Base-by-base conservation (phyloP, 2,329 filamentous ascomycete genomes). In the Colletotrichum truncatum region DNA sequence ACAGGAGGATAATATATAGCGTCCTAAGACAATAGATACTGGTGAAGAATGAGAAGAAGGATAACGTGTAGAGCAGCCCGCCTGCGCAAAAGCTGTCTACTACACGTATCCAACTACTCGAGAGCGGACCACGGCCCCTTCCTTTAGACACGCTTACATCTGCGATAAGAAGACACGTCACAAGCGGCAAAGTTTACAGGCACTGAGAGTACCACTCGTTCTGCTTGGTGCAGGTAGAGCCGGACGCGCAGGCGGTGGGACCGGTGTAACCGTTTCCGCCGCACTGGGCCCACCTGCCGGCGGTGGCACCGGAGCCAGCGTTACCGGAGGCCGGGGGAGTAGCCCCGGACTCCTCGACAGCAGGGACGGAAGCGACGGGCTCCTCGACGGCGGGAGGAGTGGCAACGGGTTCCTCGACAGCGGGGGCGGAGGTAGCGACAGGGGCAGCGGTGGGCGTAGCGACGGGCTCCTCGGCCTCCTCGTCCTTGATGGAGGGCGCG, bases 191-290 rank as follows among this genome's bases (percentile, higher is more conserved):
- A n/a, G n/a, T 43, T 26, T 73, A 81, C 67, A 79, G 63, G 69
- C 80, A 82, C 72, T 82, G 80, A 26, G 62, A 77, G 72, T 81
- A 82, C 68, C 70, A 82, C 57, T 75, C 73, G 69, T 81, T 82
- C 49, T 71, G 36, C 56, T 73, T 74, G 28, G 68, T 73, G 74
- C 80, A 82, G 18, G 72, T 79, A 34, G 58, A 75, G 9, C 74
- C 74, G 28, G 72, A 68, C 28, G 67, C 73, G 68, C 80, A 82
- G 3, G 63, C 67, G 2, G 72, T 80, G 45, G 77, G 72, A 12
- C 80, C 80, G 21, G 51, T 73, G 64, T 70, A 81, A 25, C 70
- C 73, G 21, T 11, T 58, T 12, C 80, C 78, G 28, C 77, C 79
- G 51, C 79, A 81, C 68, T 80, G 77, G 12, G 71, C 74, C 67